phyloP scores from a whole-genome alignment of 768 basidiomycete species.

The Astraeus odoratus region DNA sequence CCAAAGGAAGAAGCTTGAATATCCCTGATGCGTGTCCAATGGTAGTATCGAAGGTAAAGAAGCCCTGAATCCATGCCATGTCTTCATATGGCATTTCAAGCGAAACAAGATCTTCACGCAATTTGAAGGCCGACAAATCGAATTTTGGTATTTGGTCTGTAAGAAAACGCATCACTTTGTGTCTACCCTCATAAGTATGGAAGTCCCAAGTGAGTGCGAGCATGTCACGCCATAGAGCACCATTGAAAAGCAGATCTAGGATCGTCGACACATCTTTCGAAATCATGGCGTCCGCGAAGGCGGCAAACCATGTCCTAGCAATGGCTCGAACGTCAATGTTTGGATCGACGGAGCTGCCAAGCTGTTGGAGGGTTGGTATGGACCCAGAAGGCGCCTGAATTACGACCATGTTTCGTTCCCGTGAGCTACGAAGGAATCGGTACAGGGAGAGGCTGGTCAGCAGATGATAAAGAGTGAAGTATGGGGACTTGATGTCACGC shows the following conservation, averaged over 20 bases:
- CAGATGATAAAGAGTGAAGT: no score
- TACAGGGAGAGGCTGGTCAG: no score
- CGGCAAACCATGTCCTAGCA: neutral
- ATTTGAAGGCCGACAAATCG: constrained; percentile 13
- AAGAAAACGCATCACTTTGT: constrained; percentile 28
- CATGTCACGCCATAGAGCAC: constrained; percentile 38
- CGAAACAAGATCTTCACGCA: constrained; percentile 12
- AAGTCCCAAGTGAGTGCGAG: constrained; percentile 44
- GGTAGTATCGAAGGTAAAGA: constrained; percentile 43
- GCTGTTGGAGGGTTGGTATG: neutral
- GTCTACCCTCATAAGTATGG: constrained; percentile 32
- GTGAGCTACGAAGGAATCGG: no score
- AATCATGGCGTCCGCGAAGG: neutral
- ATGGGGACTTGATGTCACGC: no score
- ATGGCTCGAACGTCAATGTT: neutral
- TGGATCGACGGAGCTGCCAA: neutral
- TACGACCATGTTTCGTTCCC: neutral
- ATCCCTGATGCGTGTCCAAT: constrained; percentile 42
- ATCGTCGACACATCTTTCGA: neutral
- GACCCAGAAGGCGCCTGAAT: neutral
- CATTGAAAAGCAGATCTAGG: constrained; percentile 8
- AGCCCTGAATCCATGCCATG: constrained; percentile 44
- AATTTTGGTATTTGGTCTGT: constrained; percentile 23
- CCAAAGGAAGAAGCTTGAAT: constrained; percentile 44
- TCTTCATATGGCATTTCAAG: constrained; percentile 40